Conservation (phyloP, 768 basidiomycete genomes). For the Suillus bovinus region DNA sequence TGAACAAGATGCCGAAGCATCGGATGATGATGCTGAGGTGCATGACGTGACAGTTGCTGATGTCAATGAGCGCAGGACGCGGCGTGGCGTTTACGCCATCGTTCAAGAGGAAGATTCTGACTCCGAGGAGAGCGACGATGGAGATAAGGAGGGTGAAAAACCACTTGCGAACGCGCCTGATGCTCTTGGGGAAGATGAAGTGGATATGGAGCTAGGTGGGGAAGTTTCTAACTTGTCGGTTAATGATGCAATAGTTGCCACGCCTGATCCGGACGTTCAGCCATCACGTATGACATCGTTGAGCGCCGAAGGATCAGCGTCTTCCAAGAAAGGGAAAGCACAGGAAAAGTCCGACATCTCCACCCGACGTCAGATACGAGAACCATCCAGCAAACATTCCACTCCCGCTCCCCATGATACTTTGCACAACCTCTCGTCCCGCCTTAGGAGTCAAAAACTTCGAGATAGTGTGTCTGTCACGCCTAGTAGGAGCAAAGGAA, state of each 20-base stretch:
- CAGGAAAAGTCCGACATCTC: constrained; percentile 59
- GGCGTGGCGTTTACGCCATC: constrained; percentile 80
- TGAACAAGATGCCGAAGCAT: constrained; percentile 44
- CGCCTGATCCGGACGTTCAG: constrained; percentile 18
- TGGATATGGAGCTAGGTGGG: constrained; percentile 51
- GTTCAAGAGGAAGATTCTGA: constrained; percentile 58
- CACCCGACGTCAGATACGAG: constrained; percentile 59
- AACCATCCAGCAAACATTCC: constrained; percentile 44
- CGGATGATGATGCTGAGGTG: constrained; percentile 42
- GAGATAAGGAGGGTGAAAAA: constrained; percentile 47
- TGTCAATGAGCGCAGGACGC: constrained; percentile 77
- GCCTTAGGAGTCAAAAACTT: constrained; percentile 12
- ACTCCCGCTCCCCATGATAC: constrained; percentile 32
- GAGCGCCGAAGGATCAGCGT: constrained; percentile 27
- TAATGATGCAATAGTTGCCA: constrained; percentile 21
- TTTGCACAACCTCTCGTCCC: constrained; percentile 27
- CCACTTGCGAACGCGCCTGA: constrained; percentile 49
- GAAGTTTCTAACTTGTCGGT: constrained; percentile 24
- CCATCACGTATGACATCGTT: constrained; percentile 42
- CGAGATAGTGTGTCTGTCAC: constrained; percentile 35
- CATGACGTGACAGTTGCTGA: constrained; percentile 55
- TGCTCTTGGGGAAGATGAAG: constrained; percentile 38
- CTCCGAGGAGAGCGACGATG: constrained; percentile 57
- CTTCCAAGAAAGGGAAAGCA: constrained; percentile 24
- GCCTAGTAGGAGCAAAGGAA: constrained; percentile 35